Percentiles rank a stretch among this genome's conserved stretches.
Evolutionary conservation across 1,139 yeast genomes (phyloP).

Genomic region (Candida tetrigidarum): DNA sequence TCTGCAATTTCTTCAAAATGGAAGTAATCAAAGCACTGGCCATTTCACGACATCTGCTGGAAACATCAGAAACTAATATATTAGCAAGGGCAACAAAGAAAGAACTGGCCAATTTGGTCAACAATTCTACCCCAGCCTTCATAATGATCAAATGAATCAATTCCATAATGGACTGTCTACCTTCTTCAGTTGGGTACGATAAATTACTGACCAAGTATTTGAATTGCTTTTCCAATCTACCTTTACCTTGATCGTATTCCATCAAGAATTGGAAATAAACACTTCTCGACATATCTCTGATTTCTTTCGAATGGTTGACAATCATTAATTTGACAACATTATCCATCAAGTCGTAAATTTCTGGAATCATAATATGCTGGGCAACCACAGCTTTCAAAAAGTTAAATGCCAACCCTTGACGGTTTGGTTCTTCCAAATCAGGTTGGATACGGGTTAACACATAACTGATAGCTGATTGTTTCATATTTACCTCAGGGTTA

Average conservation of each 20-base stretch:
- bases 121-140: conserved; percentile 66
- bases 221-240: conserved; percentile 82
- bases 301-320: conserved; percentile 82
- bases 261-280: conserved; percentile 85
- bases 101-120: conserved; percentile 67
- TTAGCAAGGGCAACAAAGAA: conserved; percentile 84
- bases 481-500: conserved; percentile 65
- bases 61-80: conserved; percentile 77
- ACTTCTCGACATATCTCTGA: conserved; percentile 85
- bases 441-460: conserved; percentile 79
- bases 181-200: conserved; percentile 83
- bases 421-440: conserved; percentile 88
- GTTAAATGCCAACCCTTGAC: conserved; percentile 87
- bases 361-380: conserved; percentile 79
- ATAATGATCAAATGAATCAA: conserved; percentile 70
- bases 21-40: conserved; percentile 66
- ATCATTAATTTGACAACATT: conserved; percentile 84
- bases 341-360: conserved; percentile 89
- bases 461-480: conserved; percentile 75
- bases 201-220: conserved; percentile 82
- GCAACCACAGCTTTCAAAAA: conserved; percentile 77
- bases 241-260: conserved; percentile 94
- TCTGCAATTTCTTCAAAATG: conserved; percentile 55
- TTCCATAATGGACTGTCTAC: conserved; percentile 92
- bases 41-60: conserved; percentile 85